A percentile compares a stretch with the other conserved stretches of the same genome.
Conservation (phyloP, 768 basidiomycete species). For the Ramaria sp. region DNA sequence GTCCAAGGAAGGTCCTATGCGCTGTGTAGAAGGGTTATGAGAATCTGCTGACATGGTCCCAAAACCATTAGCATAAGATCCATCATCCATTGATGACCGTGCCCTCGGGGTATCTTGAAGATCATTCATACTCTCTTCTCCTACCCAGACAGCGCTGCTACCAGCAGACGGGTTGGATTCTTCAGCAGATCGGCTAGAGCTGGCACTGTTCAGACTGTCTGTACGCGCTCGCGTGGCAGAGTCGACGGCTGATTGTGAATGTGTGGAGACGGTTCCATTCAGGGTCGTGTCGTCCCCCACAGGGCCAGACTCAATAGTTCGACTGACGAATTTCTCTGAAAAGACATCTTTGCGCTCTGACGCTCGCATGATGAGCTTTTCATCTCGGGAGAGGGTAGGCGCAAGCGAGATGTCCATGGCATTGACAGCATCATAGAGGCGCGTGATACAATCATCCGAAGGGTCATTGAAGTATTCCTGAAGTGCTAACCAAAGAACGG, state of each 20-base stretch:
- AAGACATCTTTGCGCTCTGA: slow-evolving; percentile 92
- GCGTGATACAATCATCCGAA: slow-evolving; percentile 80
- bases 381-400: slow-evolving; percentile 66
- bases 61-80: neutral
- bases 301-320: neutral
- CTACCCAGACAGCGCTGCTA: slow-evolving; percentile 78
- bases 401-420: slow-evolving; percentile 77
- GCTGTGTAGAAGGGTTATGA: neutral
- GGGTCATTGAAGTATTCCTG: slow-evolving; percentile 91
- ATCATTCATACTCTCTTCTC: slow-evolving; percentile 55
- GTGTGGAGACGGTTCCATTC: slow-evolving; percentile 28
- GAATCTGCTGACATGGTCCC: slow-evolving; percentile 3
- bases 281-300: slow-evolving; percentile 13
- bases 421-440: slow-evolving; percentile 89
- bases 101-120: slow-evolving; percentile 33
- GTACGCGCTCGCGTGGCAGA: slow-evolving; percentile 37
- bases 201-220: slow-evolving; percentile 17
- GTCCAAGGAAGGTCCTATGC: slow-evolving; percentile 52
- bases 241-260: slow-evolving; percentile 62
- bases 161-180: slow-evolving; percentile 47
- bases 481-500: slow-evolving; percentile 84
- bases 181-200: slow-evolving; percentile 17
- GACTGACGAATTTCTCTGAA: slow-evolving; percentile 62
- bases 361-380: slow-evolving; percentile 82
- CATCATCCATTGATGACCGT: slow-evolving; percentile 4